Conservation (phyloP, 2,329 filamentous ascomycete genomes). For the Gyromitra esculenta region DNA sequence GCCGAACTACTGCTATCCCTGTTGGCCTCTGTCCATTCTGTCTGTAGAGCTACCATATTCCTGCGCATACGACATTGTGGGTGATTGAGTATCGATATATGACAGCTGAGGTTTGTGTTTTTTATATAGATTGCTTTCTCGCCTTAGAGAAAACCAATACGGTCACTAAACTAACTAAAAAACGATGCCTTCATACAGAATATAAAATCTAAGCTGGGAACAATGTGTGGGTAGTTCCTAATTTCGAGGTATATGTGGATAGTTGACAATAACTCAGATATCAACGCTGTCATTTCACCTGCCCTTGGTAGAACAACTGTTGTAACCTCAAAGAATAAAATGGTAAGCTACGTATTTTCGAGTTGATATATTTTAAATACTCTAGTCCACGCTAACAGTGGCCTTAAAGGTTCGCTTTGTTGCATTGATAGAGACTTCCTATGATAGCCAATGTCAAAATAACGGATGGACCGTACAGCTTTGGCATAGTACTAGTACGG, state of each 20-base stretch:
- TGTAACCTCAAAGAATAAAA: slow-evolving; percentile 10
- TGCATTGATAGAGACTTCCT: slow-evolving; percentile 40
- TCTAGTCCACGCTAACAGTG: slow-evolving; percentile 7
- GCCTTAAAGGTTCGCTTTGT: slow-evolving; percentile 44
- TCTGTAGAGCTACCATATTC: too few relatives aligned
- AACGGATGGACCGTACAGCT: slow-evolving; percentile 49
- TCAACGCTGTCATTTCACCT: slow-evolving; percentile 48
- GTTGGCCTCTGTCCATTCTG: too few relatives aligned
- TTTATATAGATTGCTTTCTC: background rate
- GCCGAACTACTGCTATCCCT: background rate
- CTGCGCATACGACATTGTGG: background rate
- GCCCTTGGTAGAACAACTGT: slow-evolving; percentile 49
- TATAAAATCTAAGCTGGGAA: background rate
- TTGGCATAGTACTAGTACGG: slow-evolving; percentile 46
- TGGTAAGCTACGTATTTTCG: slow-evolving; percentile 22
- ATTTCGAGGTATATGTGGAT: background rate
- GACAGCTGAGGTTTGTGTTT: background rate
- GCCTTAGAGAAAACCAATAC: background rate
- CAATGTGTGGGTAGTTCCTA: slow-evolving; percentile 33
- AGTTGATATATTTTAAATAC: background rate
- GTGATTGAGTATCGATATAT: too few relatives aligned
- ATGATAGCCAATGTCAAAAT: slow-evolving; percentile 21
- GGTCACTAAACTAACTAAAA: background rate
- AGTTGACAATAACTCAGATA: slow-evolving; percentile 42
- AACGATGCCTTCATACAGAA: background rate